A percentile compares a stretch with the other conserved stretches of the same genome.
Conservation (phyloP, 2,329 filamentous ascomycete genomes). For the Neodidymelliopsis sp. region DNA sequence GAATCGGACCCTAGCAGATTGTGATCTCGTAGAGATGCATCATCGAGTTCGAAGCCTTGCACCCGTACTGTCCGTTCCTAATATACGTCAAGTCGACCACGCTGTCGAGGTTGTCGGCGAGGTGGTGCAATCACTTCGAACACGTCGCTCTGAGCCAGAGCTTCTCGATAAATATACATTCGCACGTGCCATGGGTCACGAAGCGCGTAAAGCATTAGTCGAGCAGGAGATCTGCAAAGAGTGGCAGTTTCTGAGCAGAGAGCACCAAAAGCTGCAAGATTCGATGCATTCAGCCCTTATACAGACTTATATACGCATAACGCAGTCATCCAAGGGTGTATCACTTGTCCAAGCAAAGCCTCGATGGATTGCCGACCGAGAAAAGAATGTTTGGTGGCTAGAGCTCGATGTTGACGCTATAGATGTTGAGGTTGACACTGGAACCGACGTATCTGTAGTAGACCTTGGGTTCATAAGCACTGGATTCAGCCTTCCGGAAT, state of each 20-base stretch:
- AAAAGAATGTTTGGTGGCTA: constrained; percentile 19
- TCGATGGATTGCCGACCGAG: constrained; percentile 2
- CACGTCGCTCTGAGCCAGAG: background rate
- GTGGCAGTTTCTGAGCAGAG: background rate
- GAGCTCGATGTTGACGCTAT: constrained; percentile 21
- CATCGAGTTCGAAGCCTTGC: background rate
- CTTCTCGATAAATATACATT: constrained; percentile 1
- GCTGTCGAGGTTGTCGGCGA: background rate
- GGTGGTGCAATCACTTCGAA: background rate
- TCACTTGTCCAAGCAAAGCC: constrained; percentile 1
- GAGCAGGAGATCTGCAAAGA: constrained; percentile 7
- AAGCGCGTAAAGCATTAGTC: background rate
- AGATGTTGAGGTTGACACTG: constrained; percentile 3
- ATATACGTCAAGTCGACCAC: background rate
- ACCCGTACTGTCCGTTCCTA: background rate
- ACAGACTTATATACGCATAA: background rate
- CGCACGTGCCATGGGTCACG: background rate
- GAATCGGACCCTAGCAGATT: background rate
- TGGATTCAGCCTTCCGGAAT: constrained; percentile 11
- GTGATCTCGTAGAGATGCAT: constrained; percentile 4
- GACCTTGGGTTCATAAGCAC: background rate
- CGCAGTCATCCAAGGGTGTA: background rate
- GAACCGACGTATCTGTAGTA: constrained; percentile 4
- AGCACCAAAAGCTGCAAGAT: background rate
- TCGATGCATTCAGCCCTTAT: background rate